phyloP scores from a whole-genome alignment of 169 alveolate species.

The Plasmodium reichenowi region DNA sequence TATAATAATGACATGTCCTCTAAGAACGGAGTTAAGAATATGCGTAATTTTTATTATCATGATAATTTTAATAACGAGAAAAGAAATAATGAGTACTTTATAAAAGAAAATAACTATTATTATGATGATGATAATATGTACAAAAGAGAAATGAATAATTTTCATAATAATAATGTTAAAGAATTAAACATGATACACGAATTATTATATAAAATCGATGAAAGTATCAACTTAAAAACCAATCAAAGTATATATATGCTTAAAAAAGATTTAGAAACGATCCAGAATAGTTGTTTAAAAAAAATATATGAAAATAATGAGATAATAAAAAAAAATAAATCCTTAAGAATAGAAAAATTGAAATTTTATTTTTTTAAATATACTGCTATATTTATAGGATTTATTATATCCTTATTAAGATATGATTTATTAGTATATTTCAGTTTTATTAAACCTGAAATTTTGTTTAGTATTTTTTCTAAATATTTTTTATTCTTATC shows the following conservation, averaged over 20 bases:
- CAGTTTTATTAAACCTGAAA: constrained; percentile 56
- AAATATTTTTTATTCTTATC: constrained; percentile 60
- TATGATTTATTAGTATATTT: constrained; percentile 62
- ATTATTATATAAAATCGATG: constrained; percentile 47
- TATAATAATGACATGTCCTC: too few species aligned
- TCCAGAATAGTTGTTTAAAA: constrained; percentile 35
- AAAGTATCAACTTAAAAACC: constrained; percentile 44
- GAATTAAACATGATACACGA: constrained; percentile 67
- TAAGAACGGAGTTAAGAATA: background rate
- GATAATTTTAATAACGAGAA: background rate
- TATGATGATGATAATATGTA: background rate
- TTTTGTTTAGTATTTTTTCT: constrained; percentile 48
- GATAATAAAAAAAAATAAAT: constrained; percentile 39
- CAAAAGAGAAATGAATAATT: background rate
- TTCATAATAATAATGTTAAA: background rate
- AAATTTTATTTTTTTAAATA: constrained; percentile 57
- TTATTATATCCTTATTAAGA: constrained; percentile 58
- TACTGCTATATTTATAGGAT: constrained; percentile 53
- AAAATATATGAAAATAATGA: constrained; percentile 40
- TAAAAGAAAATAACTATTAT: background rate
- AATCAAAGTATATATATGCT: constrained; percentile 74
- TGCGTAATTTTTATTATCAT: background rate
- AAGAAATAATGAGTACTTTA: background rate
- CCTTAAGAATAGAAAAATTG: constrained; percentile 52
- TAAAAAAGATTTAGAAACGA: constrained; percentile 37